phyloP scores from a whole-genome alignment of 75 land plant genomes.

The Cupressus sempervirens region DNA sequence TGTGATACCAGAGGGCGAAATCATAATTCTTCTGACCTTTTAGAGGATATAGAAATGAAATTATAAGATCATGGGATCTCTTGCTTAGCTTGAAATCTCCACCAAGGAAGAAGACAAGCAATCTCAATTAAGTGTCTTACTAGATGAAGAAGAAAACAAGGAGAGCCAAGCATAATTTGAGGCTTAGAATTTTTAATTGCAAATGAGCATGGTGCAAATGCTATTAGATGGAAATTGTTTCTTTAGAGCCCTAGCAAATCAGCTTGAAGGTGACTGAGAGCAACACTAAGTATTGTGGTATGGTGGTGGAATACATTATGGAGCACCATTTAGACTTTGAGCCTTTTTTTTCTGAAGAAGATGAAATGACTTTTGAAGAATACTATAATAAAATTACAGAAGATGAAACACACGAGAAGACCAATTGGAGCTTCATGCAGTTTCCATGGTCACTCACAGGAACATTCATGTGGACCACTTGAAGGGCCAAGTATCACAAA shows the following conservation, averaged over 20 bases:
- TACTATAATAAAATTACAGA: conserved; percentile 70
- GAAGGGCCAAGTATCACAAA: conserved; percentile 16
- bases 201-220: not conserved
- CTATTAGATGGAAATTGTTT: not conserved
- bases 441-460: conserved; percentile 71
- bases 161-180: not conserved
- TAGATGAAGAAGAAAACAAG: too few species aligned
- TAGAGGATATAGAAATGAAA: too few species aligned
- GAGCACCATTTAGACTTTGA: conserved; percentile 74
- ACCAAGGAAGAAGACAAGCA: too few species aligned
- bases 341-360: conserved; percentile 72
- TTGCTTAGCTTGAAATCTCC: too few species aligned
- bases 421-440: conserved; percentile 83
- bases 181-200: not conserved
- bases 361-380: conserved; percentile 84
- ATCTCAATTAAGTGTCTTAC: too few species aligned
- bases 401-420: conserved; percentile 91
- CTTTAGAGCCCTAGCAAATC: conserved; percentile 80
- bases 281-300: conserved; percentile 73
- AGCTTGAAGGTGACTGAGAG: conserved; percentile 79
- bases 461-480: conserved; percentile 77
- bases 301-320: conserved; percentile 70
- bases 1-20: too few species aligned
- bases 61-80: too few species aligned
- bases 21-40: too few species aligned